These are phyloP conservation scores for Zea mays DNA, from an alignment of 176 grass and related monocot genomes.

Conservation along the genomic window Zm-B73-REFERENCE-NAM-5.0 NC_050103.1:150810501-150811000, in stretches of 20 bases:
- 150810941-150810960: neutral
- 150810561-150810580: conserved; percentile 63
- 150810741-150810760: conserved; percentile 58
- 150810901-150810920: neutral
- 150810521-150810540: conserved; percentile 50
- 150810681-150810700: conserved; percentile 51
- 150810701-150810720: conserved; percentile 56
- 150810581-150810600: conserved; percentile 51
- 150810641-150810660: conserved; percentile 50
- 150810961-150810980: neutral
- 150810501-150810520: conserved; percentile 19
- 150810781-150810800: conserved; percentile 63
- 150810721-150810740: conserved; percentile 54
- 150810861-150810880: neutral
- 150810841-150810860: neutral
- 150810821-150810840: conserved; percentile 22
- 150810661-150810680: conserved; percentile 15
- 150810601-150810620: conserved; percentile 51
- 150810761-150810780: conserved; percentile 48
- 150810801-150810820: neutral
- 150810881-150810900: neutral
- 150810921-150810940: neutral
- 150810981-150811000: neutral
- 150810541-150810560: conserved; percentile 70
- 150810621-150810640: conserved; percentile 59